A percentile compares a stretch with the other conserved stretches of the same genome.
These are phyloP conservation scores for Diophrys sp. DNA, from an alignment of 73 alveolate species.

Conservation along the genomic window DNA sequence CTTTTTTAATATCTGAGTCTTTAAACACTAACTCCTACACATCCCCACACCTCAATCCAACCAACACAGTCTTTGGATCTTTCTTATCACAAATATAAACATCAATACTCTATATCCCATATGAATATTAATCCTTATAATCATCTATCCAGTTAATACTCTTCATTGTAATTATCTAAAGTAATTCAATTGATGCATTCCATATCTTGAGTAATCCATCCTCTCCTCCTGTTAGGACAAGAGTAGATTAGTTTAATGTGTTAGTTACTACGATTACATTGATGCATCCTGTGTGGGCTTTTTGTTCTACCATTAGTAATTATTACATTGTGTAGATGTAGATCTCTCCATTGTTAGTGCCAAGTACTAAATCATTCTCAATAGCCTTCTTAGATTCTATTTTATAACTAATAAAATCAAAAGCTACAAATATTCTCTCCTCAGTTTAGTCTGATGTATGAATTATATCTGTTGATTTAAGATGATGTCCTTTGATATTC, in stretches of 20 bases:
- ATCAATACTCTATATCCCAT: constrained; percentile 50
- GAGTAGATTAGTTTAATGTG: too few relatives aligned
- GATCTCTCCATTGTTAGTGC: constrained; percentile 90
- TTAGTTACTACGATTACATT: too few relatives aligned
- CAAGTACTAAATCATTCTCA: constrained; percentile 86
- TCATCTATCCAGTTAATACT: constrained; percentile 36
- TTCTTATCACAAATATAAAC: constrained; percentile 55
- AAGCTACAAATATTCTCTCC: neutral
- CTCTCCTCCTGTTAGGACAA: constrained; percentile 94
- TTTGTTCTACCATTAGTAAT: constrained; percentile 69
- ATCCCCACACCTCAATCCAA: constrained; percentile 61
- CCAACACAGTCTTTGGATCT: constrained; percentile 43
- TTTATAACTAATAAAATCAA: neutral
- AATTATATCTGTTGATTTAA: constrained; percentile 54
- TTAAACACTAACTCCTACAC: neutral
- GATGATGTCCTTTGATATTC: constrained; percentile 79
- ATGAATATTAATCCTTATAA: constrained; percentile 30
- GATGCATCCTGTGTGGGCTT: constrained; percentile 90
- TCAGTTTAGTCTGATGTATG: constrained; percentile 2
- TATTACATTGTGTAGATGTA: constrained; percentile 80
- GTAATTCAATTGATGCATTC: constrained; percentile 71
- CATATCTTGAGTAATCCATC: constrained; percentile 90
- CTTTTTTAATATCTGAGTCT: neutral
- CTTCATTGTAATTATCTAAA: constrained; percentile 38
- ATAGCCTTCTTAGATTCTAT: constrained; percentile 54